Evolutionary conservation across 1,139 yeast species (phyloP).

Genomic region (Suhomyces terraborum): DNA sequence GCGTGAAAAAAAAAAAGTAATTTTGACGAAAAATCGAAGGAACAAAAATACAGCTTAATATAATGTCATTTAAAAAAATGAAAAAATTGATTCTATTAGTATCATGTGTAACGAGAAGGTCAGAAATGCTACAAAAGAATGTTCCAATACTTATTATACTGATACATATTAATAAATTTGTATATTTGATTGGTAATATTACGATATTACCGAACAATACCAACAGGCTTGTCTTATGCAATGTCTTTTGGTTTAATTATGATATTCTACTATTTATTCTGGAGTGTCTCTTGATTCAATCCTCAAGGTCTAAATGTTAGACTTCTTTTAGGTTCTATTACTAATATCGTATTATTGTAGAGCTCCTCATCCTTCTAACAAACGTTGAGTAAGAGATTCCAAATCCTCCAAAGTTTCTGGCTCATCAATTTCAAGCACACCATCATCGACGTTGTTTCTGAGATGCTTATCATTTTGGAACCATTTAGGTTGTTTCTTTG

Average conservation of each 20-base stretch:
- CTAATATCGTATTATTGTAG: background rate
- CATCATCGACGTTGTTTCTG: slow-evolving; percentile 28
- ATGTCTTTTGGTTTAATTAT: background rate
- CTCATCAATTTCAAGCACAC: slow-evolving; percentile 76
- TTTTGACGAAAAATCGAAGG: no score
- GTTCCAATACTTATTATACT: background rate
- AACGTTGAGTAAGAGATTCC: slow-evolving; percentile 82
- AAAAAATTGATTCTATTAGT: no score
- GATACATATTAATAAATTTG: no score
- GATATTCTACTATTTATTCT: no score
- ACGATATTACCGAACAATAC: background rate
- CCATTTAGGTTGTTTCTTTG: slow-evolving; percentile 66
- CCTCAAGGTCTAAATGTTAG: no score
- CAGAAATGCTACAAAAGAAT: background rate
- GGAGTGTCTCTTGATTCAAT: no score
- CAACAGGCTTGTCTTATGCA: background rate
- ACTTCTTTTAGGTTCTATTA: no score
- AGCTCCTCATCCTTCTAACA: slow-evolving; percentile 30
- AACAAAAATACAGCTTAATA: no score
- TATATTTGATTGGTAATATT: background rate
- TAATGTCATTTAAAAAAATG: no score
- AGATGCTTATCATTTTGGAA: slow-evolving; percentile 43
- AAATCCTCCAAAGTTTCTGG: slow-evolving; percentile 92
- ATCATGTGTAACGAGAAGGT: no score
- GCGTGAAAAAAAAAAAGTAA: no score